Conservation (phyloP, 768 basidiomycete species). For the Agaricus subrufescens region DNA sequence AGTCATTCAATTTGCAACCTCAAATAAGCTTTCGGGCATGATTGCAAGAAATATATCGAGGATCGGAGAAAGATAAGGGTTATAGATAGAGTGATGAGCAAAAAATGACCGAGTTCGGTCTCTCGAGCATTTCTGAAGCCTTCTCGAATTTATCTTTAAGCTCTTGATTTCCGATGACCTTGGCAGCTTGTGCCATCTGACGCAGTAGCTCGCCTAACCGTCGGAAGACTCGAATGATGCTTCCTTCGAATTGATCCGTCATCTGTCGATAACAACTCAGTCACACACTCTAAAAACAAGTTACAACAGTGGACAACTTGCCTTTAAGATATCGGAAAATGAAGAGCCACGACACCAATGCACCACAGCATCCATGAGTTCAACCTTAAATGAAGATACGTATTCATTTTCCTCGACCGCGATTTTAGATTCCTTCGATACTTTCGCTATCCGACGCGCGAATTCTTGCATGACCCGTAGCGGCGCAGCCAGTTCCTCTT, state of each 20-base stretch:
- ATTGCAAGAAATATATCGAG: no score
- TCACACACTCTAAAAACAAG: background rate
- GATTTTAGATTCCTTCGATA: conserved; percentile 91
- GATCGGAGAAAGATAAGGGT: background rate
- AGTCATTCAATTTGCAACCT: no score
- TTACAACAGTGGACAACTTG: conserved; percentile 22
- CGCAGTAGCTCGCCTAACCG: conserved; percentile 90
- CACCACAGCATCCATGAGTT: conserved; percentile 96
- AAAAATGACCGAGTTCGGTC: conserved; percentile 92
- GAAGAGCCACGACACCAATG: conserved; percentile 99
- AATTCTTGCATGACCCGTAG: conserved; percentile 94
- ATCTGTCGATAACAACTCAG: conserved; percentile 42
- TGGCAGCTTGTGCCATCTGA: conserved; percentile 94
- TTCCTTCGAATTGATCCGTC: conserved; percentile 96
- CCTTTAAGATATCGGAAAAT: conserved; percentile 96
- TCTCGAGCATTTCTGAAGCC: conserved; percentile 86
- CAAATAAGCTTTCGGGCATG: no score
- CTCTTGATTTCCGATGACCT: conserved; percentile 94
- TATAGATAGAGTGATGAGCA: conserved; percentile 82
- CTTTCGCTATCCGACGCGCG: conserved; percentile 93
- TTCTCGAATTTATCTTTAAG: conserved; percentile 92
- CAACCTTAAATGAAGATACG: conserved; percentile 94
- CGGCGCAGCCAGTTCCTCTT: conserved; percentile 91
- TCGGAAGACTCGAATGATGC: conserved; percentile 93
- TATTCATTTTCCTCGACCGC: conserved; percentile 90